Conservation (phyloP, 2,329 filamentous ascomycete species). For the Huntiella bhutanensis region DNA sequence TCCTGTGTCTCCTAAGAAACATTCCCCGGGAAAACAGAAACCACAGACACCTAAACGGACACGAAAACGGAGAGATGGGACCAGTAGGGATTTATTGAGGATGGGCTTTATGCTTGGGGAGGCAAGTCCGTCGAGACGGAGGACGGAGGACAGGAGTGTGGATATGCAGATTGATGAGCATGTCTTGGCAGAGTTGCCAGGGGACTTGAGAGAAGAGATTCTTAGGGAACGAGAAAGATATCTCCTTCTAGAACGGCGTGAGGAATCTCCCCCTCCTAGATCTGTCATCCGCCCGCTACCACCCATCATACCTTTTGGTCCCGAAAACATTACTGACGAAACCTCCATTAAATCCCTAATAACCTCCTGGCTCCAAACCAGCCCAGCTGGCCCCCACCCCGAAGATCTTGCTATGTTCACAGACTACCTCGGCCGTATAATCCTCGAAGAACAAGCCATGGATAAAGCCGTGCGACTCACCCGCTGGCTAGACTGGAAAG, state of each 20-base stretch:
- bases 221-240: slow-evolving; percentile 50
- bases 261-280: not conserved
- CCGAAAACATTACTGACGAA: slow-evolving; percentile 23
- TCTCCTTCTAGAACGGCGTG: not conserved
- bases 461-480: slow-evolving; percentile 52
- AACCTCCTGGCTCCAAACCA: slow-evolving; percentile 48
- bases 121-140: slow-evolving; percentile 3
- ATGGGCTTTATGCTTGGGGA: not conserved
- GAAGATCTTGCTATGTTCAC: slow-evolving; percentile 61
- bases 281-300: slow-evolving; percentile 23
- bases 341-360: slow-evolving; percentile 56
- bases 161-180: slow-evolving; percentile 38
- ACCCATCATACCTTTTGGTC: slow-evolving; percentile 27
- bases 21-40: no score
- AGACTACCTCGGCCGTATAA: slow-evolving; percentile 52
- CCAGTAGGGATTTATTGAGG: slow-evolving; percentile 16
- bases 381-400: slow-evolving; percentile 51
- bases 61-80: slow-evolving; percentile 26
- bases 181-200: slow-evolving; percentile 67
- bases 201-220: slow-evolving; percentile 61
- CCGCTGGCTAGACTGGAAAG: slow-evolving; percentile 44
- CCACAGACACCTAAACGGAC: slow-evolving; percentile 22
- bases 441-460: slow-evolving; percentile 59
- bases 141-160: not conserved
- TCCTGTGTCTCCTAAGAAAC: no score